Evolutionary conservation across 2,329 filamentous ascomycete species (phyloP).

Genomic region (Leptographium radiaticola): DNA sequence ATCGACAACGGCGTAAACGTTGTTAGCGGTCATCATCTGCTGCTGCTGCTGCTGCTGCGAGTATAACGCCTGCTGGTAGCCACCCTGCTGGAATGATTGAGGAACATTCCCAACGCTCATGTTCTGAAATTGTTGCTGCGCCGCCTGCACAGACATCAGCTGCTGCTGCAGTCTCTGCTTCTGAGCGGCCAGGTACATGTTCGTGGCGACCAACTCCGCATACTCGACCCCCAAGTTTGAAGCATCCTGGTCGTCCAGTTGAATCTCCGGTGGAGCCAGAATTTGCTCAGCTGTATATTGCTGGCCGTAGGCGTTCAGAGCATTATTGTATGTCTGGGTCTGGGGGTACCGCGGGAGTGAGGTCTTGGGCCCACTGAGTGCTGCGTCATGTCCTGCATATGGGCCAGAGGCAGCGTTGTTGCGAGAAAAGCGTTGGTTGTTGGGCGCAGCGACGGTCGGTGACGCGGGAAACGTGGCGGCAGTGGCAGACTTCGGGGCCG

Average conservation of each 20-base stretch:
- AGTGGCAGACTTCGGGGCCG: conserved; percentile 76
- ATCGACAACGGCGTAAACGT: conserved; percentile 74
- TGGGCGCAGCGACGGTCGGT: conserved; percentile 26
- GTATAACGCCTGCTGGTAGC: conserved; percentile 44
- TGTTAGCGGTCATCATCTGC: conserved; percentile 55
- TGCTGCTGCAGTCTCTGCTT: conserved; percentile 94
- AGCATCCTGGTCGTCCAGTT: conserved; percentile 55
- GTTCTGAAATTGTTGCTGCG: conserved; percentile 70
- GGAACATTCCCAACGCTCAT: conserved; percentile 54
- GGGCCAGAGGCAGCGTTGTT: conserved; percentile 27
- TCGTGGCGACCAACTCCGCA: conserved; percentile 79
- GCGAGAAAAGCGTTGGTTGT: conserved; percentile 27
- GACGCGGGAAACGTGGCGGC: conserved; percentile 48
- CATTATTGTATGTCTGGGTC: conserved; percentile 12
- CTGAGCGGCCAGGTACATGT: conserved; percentile 84
- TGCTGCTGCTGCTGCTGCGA: conserved; percentile 25
- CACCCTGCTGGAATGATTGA: conserved; percentile 37
- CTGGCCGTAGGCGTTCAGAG: conserved; percentile 17
- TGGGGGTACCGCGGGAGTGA: conserved; percentile 33
- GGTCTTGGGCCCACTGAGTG: conserved; percentile 42
- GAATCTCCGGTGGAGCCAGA: conserved; percentile 68
- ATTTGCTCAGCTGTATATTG: conserved; percentile 80
- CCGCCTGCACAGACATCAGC: conserved; percentile 68
- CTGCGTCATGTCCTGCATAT: conserved; percentile 29
- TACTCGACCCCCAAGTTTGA: conserved; percentile 78